These are phyloP conservation scores for Ambrosia artemisiifolia DNA, from an alignment of 129 eudicot species.

Conservation along the genomic window DNA sequence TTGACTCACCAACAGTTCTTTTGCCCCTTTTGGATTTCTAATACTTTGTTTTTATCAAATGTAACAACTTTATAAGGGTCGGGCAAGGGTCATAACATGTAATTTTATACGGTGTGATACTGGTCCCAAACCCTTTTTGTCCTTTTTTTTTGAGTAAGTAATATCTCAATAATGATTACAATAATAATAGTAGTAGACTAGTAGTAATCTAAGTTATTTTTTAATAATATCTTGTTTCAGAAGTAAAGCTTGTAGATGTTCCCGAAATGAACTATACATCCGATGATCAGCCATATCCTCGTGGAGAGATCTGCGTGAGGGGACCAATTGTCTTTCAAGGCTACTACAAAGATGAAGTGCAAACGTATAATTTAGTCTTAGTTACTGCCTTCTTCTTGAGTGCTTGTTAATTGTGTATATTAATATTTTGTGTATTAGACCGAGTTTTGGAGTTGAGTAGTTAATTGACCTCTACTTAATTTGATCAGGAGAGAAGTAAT, in stretches of 20 bases:
- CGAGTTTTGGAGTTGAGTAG: conserved; percentile 9
- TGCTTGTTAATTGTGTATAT: not conserved
- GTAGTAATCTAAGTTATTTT: not conserved
- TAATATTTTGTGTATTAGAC: not conserved
- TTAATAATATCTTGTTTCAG: conserved; percentile 33
- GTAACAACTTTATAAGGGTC: too few species aligned
- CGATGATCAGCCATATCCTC: conserved; percentile 82
- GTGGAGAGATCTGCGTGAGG: conserved; percentile 87
- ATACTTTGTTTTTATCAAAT: too few species aligned
- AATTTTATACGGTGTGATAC: not conserved
- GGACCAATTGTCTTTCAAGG: conserved; percentile 86
- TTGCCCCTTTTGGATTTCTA: too few species aligned
- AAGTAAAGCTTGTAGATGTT: conserved; percentile 85
- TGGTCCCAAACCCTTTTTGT: not conserved
- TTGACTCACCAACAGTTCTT: too few species aligned
- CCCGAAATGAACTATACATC: conserved; percentile 92
- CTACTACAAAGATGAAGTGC: conserved; percentile 83
- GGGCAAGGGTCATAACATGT: not conserved
- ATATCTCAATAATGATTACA: not conserved
- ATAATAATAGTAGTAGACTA: not conserved
- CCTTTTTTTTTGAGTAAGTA: not conserved
- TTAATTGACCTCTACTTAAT: conserved; percentile 16
- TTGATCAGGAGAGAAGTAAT: conserved; percentile 72
- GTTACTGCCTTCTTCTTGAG: not conserved
- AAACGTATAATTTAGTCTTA: conserved; percentile 46